Conservation (phyloP, 2,329 filamentous ascomycete genomes). For the Penicillium psychrosexuale region DNA sequence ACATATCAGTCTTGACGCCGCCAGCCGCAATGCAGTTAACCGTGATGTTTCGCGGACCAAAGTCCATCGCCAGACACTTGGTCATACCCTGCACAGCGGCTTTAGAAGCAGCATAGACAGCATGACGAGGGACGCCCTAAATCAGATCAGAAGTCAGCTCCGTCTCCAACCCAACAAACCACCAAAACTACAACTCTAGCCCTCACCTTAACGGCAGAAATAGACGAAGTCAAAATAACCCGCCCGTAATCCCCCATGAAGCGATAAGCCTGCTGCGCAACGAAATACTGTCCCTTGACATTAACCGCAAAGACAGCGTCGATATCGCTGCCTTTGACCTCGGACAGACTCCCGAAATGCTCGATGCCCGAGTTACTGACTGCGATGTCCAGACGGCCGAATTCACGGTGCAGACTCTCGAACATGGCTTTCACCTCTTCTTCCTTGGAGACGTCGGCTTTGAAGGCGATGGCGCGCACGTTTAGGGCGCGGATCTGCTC, state of each 20-base stretch:
- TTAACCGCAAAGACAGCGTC: slow-evolving; percentile 23
- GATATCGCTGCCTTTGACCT: slow-evolving; percentile 18
- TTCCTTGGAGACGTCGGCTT: slow-evolving; percentile 21
- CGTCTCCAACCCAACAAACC: background rate
- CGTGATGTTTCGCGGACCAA: slow-evolving; percentile 22
- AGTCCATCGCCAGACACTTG: slow-evolving; percentile 23
- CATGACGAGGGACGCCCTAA: slow-evolving; percentile 21
- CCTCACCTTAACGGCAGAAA: slow-evolving; percentile 21
- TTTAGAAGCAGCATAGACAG: slow-evolving; percentile 23
- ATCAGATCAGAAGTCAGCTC: background rate
- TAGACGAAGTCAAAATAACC: slow-evolving; percentile 23
- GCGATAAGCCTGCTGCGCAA: slow-evolving; percentile 21
- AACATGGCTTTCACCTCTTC: slow-evolving; percentile 18
- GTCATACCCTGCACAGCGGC: slow-evolving; percentile 24
- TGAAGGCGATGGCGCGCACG: slow-evolving; percentile 15
- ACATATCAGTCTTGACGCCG: slow-evolving; percentile 25
- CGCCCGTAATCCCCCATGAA: slow-evolving; percentile 21
- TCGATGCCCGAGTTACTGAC: slow-evolving; percentile 25
- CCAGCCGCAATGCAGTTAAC: slow-evolving; percentile 25
- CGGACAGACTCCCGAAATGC: slow-evolving; percentile 15
- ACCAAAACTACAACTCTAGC: background rate
- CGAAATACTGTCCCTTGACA: slow-evolving; percentile 25
- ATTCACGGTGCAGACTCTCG: slow-evolving; percentile 11
- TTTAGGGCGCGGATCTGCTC: slow-evolving; percentile 9
- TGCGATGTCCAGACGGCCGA: slow-evolving; percentile 21